phyloP scores from a whole-genome alignment of 257 asterid species.

The Fraxinus excelsior region DNA sequence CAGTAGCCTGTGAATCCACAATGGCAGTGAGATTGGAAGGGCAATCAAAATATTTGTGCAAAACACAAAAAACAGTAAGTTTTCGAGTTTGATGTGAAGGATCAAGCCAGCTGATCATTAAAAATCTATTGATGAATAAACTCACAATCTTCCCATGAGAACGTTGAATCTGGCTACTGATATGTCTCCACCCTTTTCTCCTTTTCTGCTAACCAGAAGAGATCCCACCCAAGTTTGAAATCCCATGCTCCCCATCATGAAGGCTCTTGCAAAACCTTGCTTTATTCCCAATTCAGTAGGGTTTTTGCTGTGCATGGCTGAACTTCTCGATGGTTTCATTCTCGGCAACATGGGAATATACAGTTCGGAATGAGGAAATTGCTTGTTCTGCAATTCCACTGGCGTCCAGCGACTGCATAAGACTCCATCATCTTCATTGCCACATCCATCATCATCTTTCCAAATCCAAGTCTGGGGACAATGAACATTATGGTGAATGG shows the following conservation, averaged over 20 bases:
- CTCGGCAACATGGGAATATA: slow-evolving; percentile 75
- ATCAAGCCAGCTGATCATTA: neutral
- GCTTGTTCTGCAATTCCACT: slow-evolving; percentile 85
- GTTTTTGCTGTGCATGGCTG: slow-evolving; percentile 62
- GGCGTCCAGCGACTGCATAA: slow-evolving; percentile 60
- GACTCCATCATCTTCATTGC: slow-evolving; percentile 64
- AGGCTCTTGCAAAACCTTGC: slow-evolving; percentile 77
- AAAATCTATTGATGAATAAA: slow-evolving; percentile 10
- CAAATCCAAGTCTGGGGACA: slow-evolving; percentile 73
- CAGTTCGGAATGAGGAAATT: slow-evolving; percentile 63
- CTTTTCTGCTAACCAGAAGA: slow-evolving; percentile 57
- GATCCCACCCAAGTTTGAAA: slow-evolving; percentile 85
- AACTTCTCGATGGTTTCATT: slow-evolving; percentile 53
- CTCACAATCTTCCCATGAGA: slow-evolving; percentile 85
- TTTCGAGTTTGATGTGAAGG: neutral
- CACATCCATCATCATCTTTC: slow-evolving; percentile 71
- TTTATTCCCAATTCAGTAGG: slow-evolving; percentile 64
- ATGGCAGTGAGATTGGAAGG: slow-evolving; percentile 78
- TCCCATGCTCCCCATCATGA: slow-evolving; percentile 84
- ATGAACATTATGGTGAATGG: slow-evolving; percentile 78
- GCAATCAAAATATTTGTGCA: slow-evolving; percentile 68
- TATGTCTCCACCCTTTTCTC: slow-evolving; percentile 77
- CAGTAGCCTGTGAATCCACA: slow-evolving; percentile 69
- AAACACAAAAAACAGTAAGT: neutral
- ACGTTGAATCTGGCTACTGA: slow-evolving; percentile 86